Evolutionary conservation across 2,329 filamentous ascomycete species (phyloP).

Genomic region (Colletotrichum tamarilloi): DNA sequence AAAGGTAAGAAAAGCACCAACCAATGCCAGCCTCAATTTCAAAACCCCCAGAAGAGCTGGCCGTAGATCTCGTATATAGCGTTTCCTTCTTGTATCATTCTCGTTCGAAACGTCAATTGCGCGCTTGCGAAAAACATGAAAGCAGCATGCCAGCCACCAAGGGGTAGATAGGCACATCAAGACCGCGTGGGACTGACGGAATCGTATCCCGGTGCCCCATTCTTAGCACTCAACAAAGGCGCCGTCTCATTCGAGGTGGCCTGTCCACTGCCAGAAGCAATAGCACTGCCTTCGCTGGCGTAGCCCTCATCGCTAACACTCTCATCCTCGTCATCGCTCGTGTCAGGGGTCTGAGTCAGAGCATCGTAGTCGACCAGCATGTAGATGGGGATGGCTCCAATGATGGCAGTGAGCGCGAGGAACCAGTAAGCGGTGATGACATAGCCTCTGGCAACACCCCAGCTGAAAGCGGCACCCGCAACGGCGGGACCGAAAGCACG

Average conservation of each 20-base stretch:
- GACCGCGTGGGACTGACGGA: constrained; percentile 17
- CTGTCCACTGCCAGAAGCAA: constrained; percentile 7
- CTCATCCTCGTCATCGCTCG: constrained; percentile 46
- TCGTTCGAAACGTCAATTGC: neutral
- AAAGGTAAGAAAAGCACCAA: neutral
- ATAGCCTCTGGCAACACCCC: constrained; percentile 80
- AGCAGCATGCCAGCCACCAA: neutral
- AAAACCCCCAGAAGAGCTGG: neutral
- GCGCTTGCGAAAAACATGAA: neutral
- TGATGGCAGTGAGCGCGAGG: constrained; percentile 69
- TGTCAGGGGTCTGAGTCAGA: constrained; percentile 54
- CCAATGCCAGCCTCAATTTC: too few relatives aligned
- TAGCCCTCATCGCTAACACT: constrained; percentile 39
- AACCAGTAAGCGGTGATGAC: constrained; percentile 86
- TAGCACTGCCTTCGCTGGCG: constrained; percentile 25
- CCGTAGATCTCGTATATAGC: constrained; percentile 3
- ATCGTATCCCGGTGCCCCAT: constrained; percentile 13
- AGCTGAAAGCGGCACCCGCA: constrained; percentile 78
- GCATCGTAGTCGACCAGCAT: constrained; percentile 81
- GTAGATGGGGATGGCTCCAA: constrained; percentile 79
- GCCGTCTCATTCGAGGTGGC: neutral
- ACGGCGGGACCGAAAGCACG: constrained; percentile 82
- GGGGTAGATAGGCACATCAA: neutral
- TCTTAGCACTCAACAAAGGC: constrained; percentile 22
- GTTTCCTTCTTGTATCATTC: neutral